These are phyloP conservation scores for barley (Hordeum vulgare) DNA, from an alignment of 176 grass and related monocot species.

Conservation along the genomic window MorexV3_pseudomolecules_assembly NC_058519.1:531144205-531144704, in stretches of 20 bases:
- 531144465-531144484: too few species aligned
- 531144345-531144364: not conserved
- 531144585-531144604: too few species aligned
- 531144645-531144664: not conserved
- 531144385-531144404: not conserved
- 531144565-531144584: too few species aligned
- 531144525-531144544: not conserved
- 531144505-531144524: not conserved
- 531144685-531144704: too few species aligned
- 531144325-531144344: not conserved
- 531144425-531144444: not conserved
- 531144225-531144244: slow-evolving; percentile 11
- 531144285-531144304: not conserved
- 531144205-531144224: slow-evolving; percentile 25
- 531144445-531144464: not conserved
- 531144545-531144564: not conserved
- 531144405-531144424: too few species aligned
- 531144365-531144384: not conserved
- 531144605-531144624: too few species aligned
- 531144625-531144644: not conserved
- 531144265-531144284: not conserved
- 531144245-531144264: not conserved
- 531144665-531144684: too few species aligned
- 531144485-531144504: not conserved
- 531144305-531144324: not conserved